Conservation (phyloP, 192 early-diverging fungal genomes). For the Jimgerdemannia flammicorona region DNA sequence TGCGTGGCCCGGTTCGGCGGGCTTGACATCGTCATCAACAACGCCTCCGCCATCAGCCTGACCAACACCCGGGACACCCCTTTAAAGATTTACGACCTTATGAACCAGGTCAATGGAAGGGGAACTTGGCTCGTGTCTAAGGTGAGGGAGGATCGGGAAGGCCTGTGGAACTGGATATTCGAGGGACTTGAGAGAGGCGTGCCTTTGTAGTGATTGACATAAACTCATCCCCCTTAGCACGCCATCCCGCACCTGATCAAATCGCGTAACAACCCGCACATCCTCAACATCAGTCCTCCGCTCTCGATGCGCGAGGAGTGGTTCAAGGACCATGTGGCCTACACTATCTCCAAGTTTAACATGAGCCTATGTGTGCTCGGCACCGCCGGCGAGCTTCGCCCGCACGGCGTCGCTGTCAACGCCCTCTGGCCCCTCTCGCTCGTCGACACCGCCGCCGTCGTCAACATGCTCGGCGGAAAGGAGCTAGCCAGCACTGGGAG, state of each 20-base stretch:
- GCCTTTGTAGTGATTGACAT: too few relatives aligned
- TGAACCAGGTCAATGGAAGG: conserved; percentile 74
- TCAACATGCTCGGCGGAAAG: conserved; percentile 10
- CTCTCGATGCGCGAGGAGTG: conserved; percentile 64
- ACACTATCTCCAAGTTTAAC: conserved; percentile 68
- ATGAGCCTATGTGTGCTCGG: conserved; percentile 78
- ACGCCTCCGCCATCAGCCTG: conserved; percentile 72
- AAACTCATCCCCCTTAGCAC: conserved; percentile 20
- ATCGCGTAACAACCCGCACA: conserved; percentile 63
- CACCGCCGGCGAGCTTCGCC: conserved; percentile 61
- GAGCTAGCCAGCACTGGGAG: conserved; percentile 3
- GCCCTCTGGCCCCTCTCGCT: conserved; percentile 72
- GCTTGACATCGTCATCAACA: conserved; percentile 83
- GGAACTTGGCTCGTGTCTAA: conserved; percentile 80
- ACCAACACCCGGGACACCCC: conserved; percentile 52
- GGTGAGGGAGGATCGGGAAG: conserved; percentile 15
- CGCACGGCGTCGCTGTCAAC: conserved; percentile 71
- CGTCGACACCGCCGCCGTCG: conserved; percentile 54
- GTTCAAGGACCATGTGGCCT: conserved; percentile 65
- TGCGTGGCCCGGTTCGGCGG: conserved; percentile 68
- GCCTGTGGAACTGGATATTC: too few relatives aligned
- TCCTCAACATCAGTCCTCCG: conserved; percentile 73
- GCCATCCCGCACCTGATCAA: conserved; percentile 65
- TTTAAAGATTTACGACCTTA: conserved; percentile 68
- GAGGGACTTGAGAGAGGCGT: too few relatives aligned